Evolutionary conservation across 1,139 yeast genomes (phyloP).

Genomic region (Pichia sp.): DNA sequence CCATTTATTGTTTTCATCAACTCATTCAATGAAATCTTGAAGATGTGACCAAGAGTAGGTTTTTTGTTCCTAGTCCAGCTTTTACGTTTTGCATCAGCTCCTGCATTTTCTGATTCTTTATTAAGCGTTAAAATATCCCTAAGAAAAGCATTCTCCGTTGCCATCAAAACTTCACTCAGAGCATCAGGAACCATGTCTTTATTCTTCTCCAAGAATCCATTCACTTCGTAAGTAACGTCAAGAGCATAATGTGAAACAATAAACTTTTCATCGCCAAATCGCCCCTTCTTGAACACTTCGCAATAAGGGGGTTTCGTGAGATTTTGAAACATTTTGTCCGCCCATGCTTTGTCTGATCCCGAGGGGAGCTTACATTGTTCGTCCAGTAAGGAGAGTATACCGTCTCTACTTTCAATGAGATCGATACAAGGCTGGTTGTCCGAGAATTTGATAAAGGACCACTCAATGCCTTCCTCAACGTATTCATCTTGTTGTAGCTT

Average conservation of each 20-base stretch:
- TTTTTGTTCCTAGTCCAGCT: conserved; percentile 41
- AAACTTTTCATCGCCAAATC: conserved; percentile 89
- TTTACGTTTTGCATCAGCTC: conserved; percentile 37
- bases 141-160: conserved; percentile 59
- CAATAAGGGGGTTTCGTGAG: conserved; percentile 72
- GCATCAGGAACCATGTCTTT: conserved; percentile 98
- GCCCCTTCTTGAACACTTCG: conserved; percentile 82
- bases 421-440: conserved; percentile 98
- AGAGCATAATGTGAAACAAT: conserved; percentile 91
- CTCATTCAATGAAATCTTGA: conserved; percentile 86
- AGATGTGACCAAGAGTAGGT: conserved; percentile 92
- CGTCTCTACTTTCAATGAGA: conserved; percentile 81
- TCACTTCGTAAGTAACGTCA: conserved; percentile 88
- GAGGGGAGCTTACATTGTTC: conserved; percentile 95
- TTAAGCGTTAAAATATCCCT: conserved; percentile 55
- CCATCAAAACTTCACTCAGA: conserved; percentile 75
- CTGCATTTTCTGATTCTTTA: conserved; percentile 44
- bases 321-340: conserved; percentile 82
- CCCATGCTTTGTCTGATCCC: conserved; percentile 90
- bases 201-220: conserved; percentile 94
- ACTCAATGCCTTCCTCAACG: conserved; percentile 83
- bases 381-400: conserved; percentile 80
- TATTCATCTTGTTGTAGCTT: conserved; percentile 96
- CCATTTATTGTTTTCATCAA: conserved; percentile 89
- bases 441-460: conserved; percentile 94